phyloP scores from a whole-genome alignment of 176 grass and related monocot species.

The Aegilops umbellulata region DNA sequence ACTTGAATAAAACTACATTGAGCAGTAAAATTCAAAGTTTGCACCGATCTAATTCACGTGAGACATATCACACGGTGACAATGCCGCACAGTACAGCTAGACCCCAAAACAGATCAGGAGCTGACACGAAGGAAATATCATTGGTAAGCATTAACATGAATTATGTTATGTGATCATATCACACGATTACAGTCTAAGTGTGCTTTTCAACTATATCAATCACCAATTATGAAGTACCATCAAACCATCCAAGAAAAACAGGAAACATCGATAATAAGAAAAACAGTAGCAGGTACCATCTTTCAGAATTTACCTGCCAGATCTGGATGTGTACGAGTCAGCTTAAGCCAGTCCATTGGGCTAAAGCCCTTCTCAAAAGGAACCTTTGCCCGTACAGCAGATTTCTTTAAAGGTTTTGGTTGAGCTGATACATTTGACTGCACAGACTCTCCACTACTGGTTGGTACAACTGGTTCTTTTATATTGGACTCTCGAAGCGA shows the following conservation, averaged over 20 bases:
- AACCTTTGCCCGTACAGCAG: slow-evolving; percentile 58
- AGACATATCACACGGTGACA: not conserved
- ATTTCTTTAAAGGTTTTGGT: slow-evolving; percentile 70
- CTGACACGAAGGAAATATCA: not conserved
- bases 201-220: not conserved
- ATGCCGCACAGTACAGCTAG: not conserved
- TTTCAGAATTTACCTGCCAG: slow-evolving; percentile 59
- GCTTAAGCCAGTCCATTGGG: slow-evolving; percentile 94
- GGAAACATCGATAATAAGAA: not conserved
- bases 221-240: not conserved
- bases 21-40: not conserved
- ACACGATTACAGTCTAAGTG: not conserved
- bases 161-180: not conserved
- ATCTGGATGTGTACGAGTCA: slow-evolving; percentile 79
- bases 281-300: not conserved
- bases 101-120: not conserved
- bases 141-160: not conserved
- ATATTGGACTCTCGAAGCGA: not conserved
- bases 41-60: not conserved
- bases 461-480: slow-evolving; percentile 29
- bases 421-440: slow-evolving; percentile 29
- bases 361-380: slow-evolving; percentile 90
- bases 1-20: slow-evolving; percentile 2
- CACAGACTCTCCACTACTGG: slow-evolving; percentile 20
- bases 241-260: not conserved